These are phyloP conservation scores for Glycine tomentella DNA, from an alignment of 306 rosid genomes.

Conservation along the genomic window DNA sequence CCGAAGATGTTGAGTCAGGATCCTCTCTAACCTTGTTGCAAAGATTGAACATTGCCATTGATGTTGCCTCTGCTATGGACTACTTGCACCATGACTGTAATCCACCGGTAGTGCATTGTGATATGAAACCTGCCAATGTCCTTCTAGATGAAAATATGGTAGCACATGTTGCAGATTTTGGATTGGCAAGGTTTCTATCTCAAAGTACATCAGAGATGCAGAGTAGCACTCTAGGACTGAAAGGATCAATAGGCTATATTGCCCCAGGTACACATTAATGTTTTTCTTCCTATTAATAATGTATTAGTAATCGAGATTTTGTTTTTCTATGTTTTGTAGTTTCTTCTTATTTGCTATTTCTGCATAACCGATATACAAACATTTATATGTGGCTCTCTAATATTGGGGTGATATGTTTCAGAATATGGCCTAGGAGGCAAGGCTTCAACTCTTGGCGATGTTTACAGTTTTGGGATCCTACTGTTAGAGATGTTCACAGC, in stretches of 20 bases:
- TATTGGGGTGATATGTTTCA: constrained; percentile 46
- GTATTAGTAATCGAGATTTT: too few relatives aligned
- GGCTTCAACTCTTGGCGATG: constrained; percentile 56
- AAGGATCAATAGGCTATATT: constrained; percentile 59
- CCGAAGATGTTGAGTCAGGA: constrained; percentile 35
- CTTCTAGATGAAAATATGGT: constrained; percentile 54
- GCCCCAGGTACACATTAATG: constrained; percentile 53
- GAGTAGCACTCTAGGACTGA: constrained; percentile 47
- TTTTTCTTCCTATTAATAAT: too few relatives aligned
- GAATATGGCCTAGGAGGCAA: constrained; percentile 55
- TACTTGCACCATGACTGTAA: constrained; percentile 59
- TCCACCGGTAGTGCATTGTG: constrained; percentile 59
- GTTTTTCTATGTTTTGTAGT: neutral
- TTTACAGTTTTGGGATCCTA: constrained; percentile 56
- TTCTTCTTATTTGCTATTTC: neutral
- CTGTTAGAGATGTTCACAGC: constrained; percentile 51
- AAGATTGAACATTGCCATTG: constrained; percentile 51
- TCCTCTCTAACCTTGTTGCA: constrained; percentile 42
- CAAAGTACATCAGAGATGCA: constrained; percentile 40
- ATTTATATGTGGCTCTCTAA: too few relatives aligned
- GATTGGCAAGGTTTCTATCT: constrained; percentile 54
- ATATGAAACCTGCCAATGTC: constrained; percentile 56
- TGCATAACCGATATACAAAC: neutral
- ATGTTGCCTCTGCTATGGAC: constrained; percentile 59
- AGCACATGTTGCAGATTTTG: constrained; percentile 63